These are phyloP conservation scores for Auriscalpium orientale DNA, from an alignment of 768 basidiomycete genomes.

Conservation along the genomic window DNA sequence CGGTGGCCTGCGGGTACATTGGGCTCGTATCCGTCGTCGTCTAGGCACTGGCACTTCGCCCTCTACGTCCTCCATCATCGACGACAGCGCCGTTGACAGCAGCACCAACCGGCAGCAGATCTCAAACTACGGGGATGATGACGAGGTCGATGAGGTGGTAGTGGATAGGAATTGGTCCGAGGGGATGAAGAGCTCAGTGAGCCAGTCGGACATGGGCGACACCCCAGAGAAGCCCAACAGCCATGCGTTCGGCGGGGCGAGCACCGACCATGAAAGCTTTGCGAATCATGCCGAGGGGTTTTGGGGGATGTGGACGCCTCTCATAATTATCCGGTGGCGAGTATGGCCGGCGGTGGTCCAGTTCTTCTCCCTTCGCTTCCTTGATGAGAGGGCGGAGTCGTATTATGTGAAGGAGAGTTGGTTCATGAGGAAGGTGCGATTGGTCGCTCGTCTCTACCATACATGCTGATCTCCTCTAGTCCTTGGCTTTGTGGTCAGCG, in stretches of 20 bases:
- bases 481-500: constrained; percentile 54
- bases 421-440: constrained; percentile 53
- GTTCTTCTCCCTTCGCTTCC: constrained; percentile 56
- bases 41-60: constrained; percentile 50
- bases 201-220: constrained; percentile 42
- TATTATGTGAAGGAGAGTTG: constrained; percentile 59
- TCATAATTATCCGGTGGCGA: constrained; percentile 48
- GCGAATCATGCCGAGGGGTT: constrained; percentile 27
- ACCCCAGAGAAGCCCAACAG: constrained; percentile 45
- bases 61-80: constrained; percentile 28
- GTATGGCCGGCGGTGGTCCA: constrained; percentile 46
- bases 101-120: constrained; percentile 24
- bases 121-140: constrained; percentile 27
- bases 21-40: constrained; percentile 45
- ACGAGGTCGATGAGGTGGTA: constrained; percentile 61
- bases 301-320: constrained; percentile 24
- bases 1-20: constrained; percentile 30
- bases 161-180: constrained; percentile 68
- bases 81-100: constrained; percentile 19
- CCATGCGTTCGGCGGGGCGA: constrained; percentile 28
- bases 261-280: constrained; percentile 30
- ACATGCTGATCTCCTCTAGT: constrained; percentile 18
- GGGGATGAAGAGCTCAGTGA: constrained; percentile 45
- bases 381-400: constrained; percentile 47
- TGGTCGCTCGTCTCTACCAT: not conserved